A percentile compares a stretch with the other conserved stretches of the same genome.
Evolutionary conservation across 139 green algal genomes (phyloP).

Genomic region (Trebouxia sp.): DNA sequence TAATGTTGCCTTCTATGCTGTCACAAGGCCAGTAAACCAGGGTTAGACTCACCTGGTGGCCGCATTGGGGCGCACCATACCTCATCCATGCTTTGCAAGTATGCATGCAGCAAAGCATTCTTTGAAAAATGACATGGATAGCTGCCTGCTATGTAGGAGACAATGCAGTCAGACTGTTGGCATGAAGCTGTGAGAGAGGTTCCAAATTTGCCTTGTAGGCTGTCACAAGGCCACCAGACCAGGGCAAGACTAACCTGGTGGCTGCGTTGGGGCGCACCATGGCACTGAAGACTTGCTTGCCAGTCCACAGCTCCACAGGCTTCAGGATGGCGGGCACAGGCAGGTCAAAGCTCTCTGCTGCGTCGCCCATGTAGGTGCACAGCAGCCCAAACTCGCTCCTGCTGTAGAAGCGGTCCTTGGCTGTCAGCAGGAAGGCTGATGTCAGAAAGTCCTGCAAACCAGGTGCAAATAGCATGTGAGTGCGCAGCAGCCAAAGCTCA

Average conservation of each 20-base stretch:
- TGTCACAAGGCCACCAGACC: too few relatives aligned
- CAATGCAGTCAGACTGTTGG: too few relatives aligned
- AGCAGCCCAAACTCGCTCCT: constrained; percentile 75
- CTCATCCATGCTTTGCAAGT: too few relatives aligned
- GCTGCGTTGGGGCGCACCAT: constrained; percentile 76
- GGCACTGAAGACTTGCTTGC: constrained; percentile 94
- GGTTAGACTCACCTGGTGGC: too few relatives aligned
- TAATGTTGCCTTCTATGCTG: too few relatives aligned
- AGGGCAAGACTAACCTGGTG: constrained; percentile 34
- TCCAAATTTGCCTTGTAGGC: too few relatives aligned
- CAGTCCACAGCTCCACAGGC: constrained; percentile 95
- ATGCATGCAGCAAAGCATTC: too few relatives aligned
- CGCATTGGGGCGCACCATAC: too few relatives aligned
- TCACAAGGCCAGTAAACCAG: too few relatives aligned
- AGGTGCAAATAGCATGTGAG: constrained; percentile 30
- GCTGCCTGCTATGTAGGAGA: too few relatives aligned
- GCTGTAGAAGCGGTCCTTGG: constrained; percentile 78
- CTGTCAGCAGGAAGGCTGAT: constrained; percentile 88
- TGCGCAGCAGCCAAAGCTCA: constrained; percentile 72
- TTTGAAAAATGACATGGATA: too few relatives aligned
- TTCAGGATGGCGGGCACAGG: constrained; percentile 77
- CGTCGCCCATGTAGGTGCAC: constrained; percentile 76
- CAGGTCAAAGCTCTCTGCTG: constrained; percentile 63
- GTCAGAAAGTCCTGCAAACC: constrained; percentile 93
- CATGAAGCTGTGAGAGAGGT: too few relatives aligned